Conservation (phyloP, 2,329 filamentous ascomycete species). For the Xylaria sp. region DNA sequence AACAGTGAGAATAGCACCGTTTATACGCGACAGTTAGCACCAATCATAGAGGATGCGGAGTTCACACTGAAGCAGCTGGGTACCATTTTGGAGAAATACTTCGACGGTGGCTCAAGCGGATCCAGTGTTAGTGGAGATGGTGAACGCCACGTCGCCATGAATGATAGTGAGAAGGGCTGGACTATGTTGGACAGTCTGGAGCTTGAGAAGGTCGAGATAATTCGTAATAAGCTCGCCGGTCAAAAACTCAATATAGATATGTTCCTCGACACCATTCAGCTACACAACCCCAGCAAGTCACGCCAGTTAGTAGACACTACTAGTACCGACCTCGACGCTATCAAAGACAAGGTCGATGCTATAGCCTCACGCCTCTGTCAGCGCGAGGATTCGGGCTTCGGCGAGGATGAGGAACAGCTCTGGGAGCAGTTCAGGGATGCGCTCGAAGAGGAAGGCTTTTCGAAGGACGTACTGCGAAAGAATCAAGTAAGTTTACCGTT, state of each 20-base stretch:
- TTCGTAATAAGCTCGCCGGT: slow-evolving; percentile 60
- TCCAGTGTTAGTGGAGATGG: slow-evolving; percentile 39
- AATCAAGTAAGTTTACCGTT: slow-evolving; percentile 63
- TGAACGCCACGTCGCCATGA: slow-evolving; percentile 45
- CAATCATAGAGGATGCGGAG: slow-evolving; percentile 66
- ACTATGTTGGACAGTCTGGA: slow-evolving; percentile 52
- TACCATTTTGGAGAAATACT: slow-evolving; percentile 62
- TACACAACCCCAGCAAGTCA: slow-evolving; percentile 59
- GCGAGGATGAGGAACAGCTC: slow-evolving; percentile 61
- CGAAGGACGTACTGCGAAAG: slow-evolving; percentile 62
- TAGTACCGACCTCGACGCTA: slow-evolving; percentile 60
- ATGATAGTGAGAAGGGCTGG: slow-evolving; percentile 50
- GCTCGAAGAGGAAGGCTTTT: slow-evolving; percentile 68
- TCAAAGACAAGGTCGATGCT: slow-evolving; percentile 70
- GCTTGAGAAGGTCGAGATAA: slow-evolving; percentile 55
- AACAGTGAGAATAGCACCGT: slow-evolving; percentile 56
- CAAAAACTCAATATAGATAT: slow-evolving; percentile 65
- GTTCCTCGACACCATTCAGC: slow-evolving; percentile 68
- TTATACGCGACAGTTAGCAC: slow-evolving; percentile 62
- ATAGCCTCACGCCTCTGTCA: slow-evolving; percentile 65
- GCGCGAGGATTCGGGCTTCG: slow-evolving; percentile 53
- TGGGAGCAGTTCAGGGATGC: slow-evolving; percentile 70
- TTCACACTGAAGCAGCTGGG: slow-evolving; percentile 66
- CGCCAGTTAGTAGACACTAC: slow-evolving; percentile 52
- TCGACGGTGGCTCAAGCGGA: slow-evolving; percentile 39